These are phyloP conservation scores for Mortierella sp. DNA, from an alignment of 371 early-diverging fungal genomes.

Conservation along the genomic window DNA sequence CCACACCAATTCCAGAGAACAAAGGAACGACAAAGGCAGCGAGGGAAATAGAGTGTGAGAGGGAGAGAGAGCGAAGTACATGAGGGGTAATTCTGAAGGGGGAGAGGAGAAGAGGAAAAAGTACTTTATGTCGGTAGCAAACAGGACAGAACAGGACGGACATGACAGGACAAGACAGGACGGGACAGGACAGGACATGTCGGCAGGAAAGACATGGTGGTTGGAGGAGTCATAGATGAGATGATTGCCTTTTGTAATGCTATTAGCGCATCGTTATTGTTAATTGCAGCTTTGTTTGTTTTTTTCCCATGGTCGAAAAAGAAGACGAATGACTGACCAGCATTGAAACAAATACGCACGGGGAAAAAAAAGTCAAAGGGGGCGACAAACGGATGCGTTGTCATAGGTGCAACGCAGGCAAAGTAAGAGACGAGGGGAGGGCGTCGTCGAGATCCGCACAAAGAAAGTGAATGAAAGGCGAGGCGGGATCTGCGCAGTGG, in stretches of 20 bases:
- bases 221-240: neutral
- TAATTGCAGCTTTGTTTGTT: neutral
- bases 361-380: neutral
- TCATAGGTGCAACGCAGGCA: neutral
- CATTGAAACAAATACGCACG: slow-evolving; percentile 77
- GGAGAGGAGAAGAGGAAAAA: neutral
- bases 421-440: neutral
- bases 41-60: neutral
- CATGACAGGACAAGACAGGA: neutral
- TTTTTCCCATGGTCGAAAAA: neutral
- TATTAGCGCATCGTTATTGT: no score
- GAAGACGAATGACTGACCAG: slow-evolving; percentile 50
- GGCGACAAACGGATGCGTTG: neutral
- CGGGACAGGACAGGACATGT: neutral
- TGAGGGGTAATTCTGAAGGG: neutral
- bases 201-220: neutral
- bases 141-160: neutral
- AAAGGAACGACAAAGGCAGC: neutral
- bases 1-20: neutral
- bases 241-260: neutral
- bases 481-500: neutral
- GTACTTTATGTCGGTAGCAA: neutral
- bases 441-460: neutral
- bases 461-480: neutral
- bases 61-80: neutral